Percentiles rank a stretch among this genome's conserved stretches.
Conservation (phyloP, 768 basidiomycete genomes). For the Auriculariales sp. region DNA sequence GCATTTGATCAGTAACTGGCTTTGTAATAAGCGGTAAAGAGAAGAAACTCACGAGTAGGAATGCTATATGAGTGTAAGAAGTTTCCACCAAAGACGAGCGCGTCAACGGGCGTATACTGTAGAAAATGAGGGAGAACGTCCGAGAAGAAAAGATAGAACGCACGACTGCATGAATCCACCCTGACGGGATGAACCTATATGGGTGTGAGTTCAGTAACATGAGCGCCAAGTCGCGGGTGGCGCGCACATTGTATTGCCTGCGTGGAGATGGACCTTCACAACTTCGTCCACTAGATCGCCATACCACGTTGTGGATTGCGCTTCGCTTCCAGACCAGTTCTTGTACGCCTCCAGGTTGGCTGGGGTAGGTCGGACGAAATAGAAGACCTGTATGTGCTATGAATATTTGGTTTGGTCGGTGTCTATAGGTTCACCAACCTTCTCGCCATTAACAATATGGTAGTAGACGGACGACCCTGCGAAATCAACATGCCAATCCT, state of each 20-base stretch:
- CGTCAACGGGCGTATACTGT: constrained; percentile 82
- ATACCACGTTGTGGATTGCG: constrained; percentile 79
- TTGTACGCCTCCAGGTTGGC: constrained; percentile 84
- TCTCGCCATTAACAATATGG: constrained; percentile 74
- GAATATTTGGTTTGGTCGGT: background rate
- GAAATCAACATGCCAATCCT: constrained; percentile 99
- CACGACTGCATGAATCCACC: constrained; percentile 97
- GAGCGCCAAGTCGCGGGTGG: background rate
- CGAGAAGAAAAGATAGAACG: constrained; percentile 15
- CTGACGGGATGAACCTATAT: constrained; percentile 67
- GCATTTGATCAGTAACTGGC: constrained; percentile 1
- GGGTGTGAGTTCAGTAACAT: background rate
- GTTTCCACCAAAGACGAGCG: constrained; percentile 94
- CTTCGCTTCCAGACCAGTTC: constrained; percentile 83
- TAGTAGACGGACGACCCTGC: constrained; percentile 98
- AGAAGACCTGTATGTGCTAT: constrained; percentile 71
- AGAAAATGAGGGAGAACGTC: background rate
- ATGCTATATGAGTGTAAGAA: constrained; percentile 91
- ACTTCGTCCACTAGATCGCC: constrained; percentile 91
- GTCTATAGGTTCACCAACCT: constrained; percentile 30
- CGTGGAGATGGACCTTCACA: constrained; percentile 58
- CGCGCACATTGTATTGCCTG: constrained; percentile 64
- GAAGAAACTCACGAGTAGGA: constrained; percentile 49
- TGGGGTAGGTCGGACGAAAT: constrained; percentile 82
- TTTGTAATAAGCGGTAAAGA: background rate